phyloP scores from a whole-genome alignment of 176 grass and related monocot genomes.

The Cenchrus americanus region DNA sequence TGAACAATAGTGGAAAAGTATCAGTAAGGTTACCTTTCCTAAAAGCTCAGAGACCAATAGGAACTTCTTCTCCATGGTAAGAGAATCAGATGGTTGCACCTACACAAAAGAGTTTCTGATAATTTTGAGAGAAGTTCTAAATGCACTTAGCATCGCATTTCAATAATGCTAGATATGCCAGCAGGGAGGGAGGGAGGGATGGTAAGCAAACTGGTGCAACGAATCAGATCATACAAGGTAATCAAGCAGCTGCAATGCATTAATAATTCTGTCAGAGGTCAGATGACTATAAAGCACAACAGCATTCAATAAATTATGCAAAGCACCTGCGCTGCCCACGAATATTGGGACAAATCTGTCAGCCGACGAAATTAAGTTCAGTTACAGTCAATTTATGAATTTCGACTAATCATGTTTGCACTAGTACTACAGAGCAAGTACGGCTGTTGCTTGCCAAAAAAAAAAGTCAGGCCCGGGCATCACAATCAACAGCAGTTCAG shows the following conservation, averaged over 20 bases:
- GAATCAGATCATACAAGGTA: not conserved
- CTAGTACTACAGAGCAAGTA: constrained; percentile 2
- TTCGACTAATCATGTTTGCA: not conserved
- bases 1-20: not conserved
- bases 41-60: constrained; percentile 59
- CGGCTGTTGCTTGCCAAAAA: not conserved
- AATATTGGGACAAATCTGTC: not conserved
- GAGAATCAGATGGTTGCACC: constrained; percentile 62
- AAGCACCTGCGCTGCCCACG: not conserved
- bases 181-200: not conserved
- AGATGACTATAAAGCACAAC: not conserved
- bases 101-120: not conserved
- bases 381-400: not conserved
- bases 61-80: constrained; percentile 59
- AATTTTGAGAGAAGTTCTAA: too few species aligned
- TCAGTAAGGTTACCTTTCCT: constrained; percentile 51
- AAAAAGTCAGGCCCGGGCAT: not conserved
- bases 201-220: not conserved
- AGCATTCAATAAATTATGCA: not conserved
- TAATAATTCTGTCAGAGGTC: too few species aligned
- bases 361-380: not conserved
- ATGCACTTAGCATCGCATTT: not conserved
- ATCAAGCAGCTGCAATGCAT: not conserved
- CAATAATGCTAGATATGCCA: constrained; percentile 8
- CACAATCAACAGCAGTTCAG: not conserved